A percentile compares a stretch with the other conserved stretches of the same genome.
phyloP scores from a whole-genome alignment of 2,329 filamentous ascomycete genomes.

The Pyricularia pennisetigena region DNA sequence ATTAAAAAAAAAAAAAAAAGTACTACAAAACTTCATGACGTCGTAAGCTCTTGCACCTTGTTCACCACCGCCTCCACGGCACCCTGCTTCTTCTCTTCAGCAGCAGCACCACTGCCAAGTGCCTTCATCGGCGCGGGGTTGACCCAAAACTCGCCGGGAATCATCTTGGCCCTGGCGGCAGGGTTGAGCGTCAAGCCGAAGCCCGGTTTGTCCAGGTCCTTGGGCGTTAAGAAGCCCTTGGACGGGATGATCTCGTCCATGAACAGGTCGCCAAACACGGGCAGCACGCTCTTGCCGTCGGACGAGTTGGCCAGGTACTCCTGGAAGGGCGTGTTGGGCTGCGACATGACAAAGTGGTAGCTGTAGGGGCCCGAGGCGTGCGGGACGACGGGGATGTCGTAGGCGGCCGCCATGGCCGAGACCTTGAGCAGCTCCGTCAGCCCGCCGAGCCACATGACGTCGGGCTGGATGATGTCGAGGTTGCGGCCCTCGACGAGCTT shows the following conservation, averaged over 20 bases:
- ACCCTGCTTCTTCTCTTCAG: constrained; percentile 20
- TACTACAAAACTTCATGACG: not conserved
- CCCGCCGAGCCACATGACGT: constrained; percentile 96
- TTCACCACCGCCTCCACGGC: constrained; percentile 21
- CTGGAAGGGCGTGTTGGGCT: constrained; percentile 89
- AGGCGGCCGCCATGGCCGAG: constrained; percentile 78
- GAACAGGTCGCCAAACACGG: constrained; percentile 88
- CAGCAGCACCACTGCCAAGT: constrained; percentile 18
- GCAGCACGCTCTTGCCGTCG: constrained; percentile 80
- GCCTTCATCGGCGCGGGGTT: constrained; percentile 49
- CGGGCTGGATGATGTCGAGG: constrained; percentile 87
- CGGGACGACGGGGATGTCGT: constrained; percentile 91
- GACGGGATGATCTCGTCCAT: constrained; percentile 81
- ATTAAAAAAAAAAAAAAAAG: no score
- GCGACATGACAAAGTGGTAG: constrained; percentile 92
- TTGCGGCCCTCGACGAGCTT: constrained; percentile 88
- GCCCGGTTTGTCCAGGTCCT: constrained; percentile 76
- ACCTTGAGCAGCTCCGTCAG: constrained; percentile 88
- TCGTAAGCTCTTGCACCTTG: constrained; percentile 23
- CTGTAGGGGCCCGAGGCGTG: constrained; percentile 90
- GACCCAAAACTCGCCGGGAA: constrained; percentile 65
- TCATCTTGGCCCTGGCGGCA: constrained; percentile 57
- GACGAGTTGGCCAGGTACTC: constrained; percentile 92
- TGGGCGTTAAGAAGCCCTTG: constrained; percentile 71
- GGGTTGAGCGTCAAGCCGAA: constrained; percentile 87